Evolutionary conservation across 140 eudicot species (phyloP), one percentile per base, ranked within the genome.

Genomic region (Cichorium intybus): DNA sequence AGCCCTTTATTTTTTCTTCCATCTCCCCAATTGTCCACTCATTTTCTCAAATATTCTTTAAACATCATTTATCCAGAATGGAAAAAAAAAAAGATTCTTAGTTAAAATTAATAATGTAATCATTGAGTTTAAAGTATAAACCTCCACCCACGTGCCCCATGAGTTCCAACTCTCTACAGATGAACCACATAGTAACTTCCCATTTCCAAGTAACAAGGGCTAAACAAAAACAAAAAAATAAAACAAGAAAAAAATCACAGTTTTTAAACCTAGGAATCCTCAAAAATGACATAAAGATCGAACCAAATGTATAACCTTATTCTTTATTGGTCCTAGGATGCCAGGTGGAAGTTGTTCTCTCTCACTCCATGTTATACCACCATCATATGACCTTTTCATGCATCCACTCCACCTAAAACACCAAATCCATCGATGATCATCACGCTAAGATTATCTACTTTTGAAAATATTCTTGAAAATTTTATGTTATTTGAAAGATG

Each of bases 101-200:
- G 17, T n/a, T 48, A 11, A 8, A 20, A 26, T 3, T 18, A 68
- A 34, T 24, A 1, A 66, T 14, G 52, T 49, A 23, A 48, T 47
- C 10, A 45, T 56, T 8, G 29, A 12, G 43, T 14, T 2, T 9
- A 60, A 27, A 24, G 27, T 29, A 18, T 12, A 66, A 50, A 93
- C 99, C 95, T 94, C 99, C 71, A 89, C 78, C 97, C 97, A 94
- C 24, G 95, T 81, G 7, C 99, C 99, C 99, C 97, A 94, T 7
- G 99, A 85, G 81, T 94, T 94, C 99, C 99, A 94, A 77, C 99
- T 94, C 73, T 86, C 95, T 8, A 94, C 96, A 45, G 99, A 94
- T 16, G 99, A 94, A 57, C 97, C 99, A 66, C 97, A 94, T 10
- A 94, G 86, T 76, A 94, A 79, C 72, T 79, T 69, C 23, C 99